Evolutionary conservation across 768 basidiomycete species (phyloP), one percentile per base, ranked within the genome.

Genomic region (Astraeus odoratus): DNA sequence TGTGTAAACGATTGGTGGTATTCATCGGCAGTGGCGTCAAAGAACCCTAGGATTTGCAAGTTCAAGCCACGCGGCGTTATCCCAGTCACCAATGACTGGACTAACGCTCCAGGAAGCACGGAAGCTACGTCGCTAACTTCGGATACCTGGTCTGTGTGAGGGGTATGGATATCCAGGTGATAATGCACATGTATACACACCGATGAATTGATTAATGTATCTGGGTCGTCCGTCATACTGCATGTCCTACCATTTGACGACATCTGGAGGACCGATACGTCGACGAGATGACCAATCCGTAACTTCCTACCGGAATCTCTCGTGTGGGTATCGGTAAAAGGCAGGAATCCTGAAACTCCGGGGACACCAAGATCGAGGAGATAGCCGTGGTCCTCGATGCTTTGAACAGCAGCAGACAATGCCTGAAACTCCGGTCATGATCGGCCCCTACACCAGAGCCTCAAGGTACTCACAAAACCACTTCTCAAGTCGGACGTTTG

Each of bases 381-480:
- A 67, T 95, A 97, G 1, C 96, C 94, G 61, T 96, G 90, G 57
- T 98, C 96, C 67, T 99, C 96, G 15, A 87, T 69, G 55, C 84
- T 89, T 65, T 81, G 82, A 40, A 95, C 73, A 26, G 83, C 78
- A 10, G 80, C 87, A 0, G 83, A 76, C 36, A 96, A 57, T 18
- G 80, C 81, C 91, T 94, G 57, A 25, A 7, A 16, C 6, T 7
- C 4, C 13, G 12, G 22, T 23, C 23, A 22, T 39, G 37, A 24
- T 39, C 15, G 24, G 24, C 2, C 23, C 29, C 8, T 12, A 44
- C 8, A 47, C 41, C 39, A 29, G 50, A 45, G 20, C 16, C 23
- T 27, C 44, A 42, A 25, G 30, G 24, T 29, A 81, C 88, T 67
- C 62, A 86, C 89, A 61, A 81, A 86, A 42, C 87, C 88, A 39